Evolutionary conservation across 2,329 filamentous ascomycete species (phyloP).

Genomic region (Trematosphaeria pertusa): DNA sequence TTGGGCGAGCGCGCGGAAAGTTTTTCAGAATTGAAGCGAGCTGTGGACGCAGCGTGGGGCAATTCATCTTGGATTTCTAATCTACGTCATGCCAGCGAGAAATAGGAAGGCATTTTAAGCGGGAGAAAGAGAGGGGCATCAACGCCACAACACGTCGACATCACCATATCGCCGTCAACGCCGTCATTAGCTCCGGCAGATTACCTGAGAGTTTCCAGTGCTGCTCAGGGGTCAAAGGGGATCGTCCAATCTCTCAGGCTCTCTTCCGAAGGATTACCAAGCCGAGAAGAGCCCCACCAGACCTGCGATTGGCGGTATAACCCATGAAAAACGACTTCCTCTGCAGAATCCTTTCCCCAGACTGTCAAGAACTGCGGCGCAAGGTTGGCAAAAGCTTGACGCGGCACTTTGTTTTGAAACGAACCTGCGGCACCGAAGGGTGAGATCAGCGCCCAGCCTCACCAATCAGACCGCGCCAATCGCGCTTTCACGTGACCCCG

Average conservation of each 20-base stretch:
- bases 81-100: not conserved
- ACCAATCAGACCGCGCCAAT: slow-evolving; percentile 23
- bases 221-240: no score
- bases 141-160: no score
- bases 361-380: not conserved
- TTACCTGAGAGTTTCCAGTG: no score
- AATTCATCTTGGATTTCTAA: not conserved
- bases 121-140: no score
- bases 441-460: slow-evolving; percentile 1
- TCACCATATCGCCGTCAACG: no score
- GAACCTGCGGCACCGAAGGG: not conserved
- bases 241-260: no score
- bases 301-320: no score
- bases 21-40: not conserved
- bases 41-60: not conserved
- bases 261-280: no score
- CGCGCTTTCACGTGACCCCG: slow-evolving; percentile 18
- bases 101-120: not conserved
- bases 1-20: no score
- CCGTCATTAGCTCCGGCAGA: no score
- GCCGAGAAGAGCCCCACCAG: no score
- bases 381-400: slow-evolving; percentile 31
- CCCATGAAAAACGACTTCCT: no score
- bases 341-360: not conserved
- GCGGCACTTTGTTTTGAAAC: slow-evolving; percentile 30